Evolutionary conservation across 1,139 yeast species (phyloP).

Genomic region (Waltiozyma sp.): DNA sequence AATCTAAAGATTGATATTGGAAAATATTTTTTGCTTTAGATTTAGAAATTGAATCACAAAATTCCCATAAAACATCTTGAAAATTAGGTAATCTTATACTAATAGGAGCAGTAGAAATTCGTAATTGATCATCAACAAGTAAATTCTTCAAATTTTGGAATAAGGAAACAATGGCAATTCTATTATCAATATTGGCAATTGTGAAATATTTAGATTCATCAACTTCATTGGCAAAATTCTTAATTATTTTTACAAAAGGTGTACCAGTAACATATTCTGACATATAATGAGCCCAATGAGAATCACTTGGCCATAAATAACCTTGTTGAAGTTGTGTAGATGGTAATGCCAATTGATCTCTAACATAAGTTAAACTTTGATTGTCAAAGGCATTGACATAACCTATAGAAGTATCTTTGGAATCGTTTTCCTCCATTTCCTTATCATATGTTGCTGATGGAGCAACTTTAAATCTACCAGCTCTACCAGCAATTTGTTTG

Average conservation of each 20-base stretch:
- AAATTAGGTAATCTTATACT: constrained; percentile 18
- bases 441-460: constrained; percentile 18
- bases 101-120: constrained; percentile 51
- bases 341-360: constrained; percentile 34
- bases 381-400: constrained; percentile 44
- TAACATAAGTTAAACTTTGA: constrained; percentile 33
- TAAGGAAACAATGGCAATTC: constrained; percentile 33
- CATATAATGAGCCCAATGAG: constrained; percentile 43
- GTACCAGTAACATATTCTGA: constrained; percentile 41
- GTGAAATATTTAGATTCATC: constrained; percentile 23
- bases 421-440: constrained; percentile 22
- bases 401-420: constrained; percentile 26
- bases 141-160: constrained; percentile 30
- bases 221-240: constrained; percentile 35
- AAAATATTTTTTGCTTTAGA: constrained; percentile 23
- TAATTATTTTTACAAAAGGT: constrained; percentile 33
- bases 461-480: constrained; percentile 59
- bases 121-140: constrained; percentile 41
- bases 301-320: constrained; percentile 60
- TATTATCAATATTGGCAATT: constrained; percentile 35
- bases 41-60: constrained; percentile 7
- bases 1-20: constrained; percentile 12
- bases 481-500: constrained; percentile 94
- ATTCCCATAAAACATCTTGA: constrained; percentile 8
- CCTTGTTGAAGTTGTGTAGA: constrained; percentile 41